These are phyloP conservation scores for Picea mariana DNA, from an alignment of 83 land plant genomes.

Conservation along the genomic window DNA sequence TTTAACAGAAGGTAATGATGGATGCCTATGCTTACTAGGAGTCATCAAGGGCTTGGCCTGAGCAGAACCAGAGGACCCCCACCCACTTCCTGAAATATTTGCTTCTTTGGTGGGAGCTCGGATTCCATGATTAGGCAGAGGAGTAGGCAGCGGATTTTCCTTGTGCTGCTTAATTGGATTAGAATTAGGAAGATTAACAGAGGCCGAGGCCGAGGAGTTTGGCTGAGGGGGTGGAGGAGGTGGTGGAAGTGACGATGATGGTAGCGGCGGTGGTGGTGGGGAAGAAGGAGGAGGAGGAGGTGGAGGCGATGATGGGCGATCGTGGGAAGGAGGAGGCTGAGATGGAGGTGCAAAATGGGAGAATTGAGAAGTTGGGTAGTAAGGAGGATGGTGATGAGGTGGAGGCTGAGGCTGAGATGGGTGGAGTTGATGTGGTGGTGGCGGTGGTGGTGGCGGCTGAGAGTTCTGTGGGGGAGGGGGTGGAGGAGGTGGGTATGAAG, in stretches of 20 bases:
- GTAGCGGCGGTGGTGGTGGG: slow-evolving; percentile 30
- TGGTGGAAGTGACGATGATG: slow-evolving; percentile 13
- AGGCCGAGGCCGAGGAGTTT: not conserved
- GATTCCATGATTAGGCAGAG: not conserved
- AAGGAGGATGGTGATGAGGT: slow-evolving; percentile 38
- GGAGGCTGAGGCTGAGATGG: slow-evolving; percentile 13
- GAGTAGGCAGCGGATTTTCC: not conserved
- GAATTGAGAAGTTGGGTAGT: slow-evolving; percentile 40
- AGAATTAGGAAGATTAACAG: slow-evolving; percentile 10
- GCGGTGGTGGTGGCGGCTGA: slow-evolving; percentile 39
- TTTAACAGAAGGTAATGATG: slow-evolving; percentile 12
- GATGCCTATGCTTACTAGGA: slow-evolving; percentile 20
- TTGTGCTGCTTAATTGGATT: slow-evolving; percentile 9
- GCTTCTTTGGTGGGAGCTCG: slow-evolving; percentile 11
- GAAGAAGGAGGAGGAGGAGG: slow-evolving; percentile 25
- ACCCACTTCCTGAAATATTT: not conserved
- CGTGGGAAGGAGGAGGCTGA: slow-evolving; percentile 18
- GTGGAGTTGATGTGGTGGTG: slow-evolving; percentile 23
- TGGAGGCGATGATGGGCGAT: slow-evolving; percentile 1
- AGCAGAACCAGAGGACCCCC: not conserved
- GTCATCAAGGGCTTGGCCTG: slow-evolving; percentile 9
- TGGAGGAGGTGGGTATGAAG: not conserved
- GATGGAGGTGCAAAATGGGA: slow-evolving; percentile 29
- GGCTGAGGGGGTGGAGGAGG: not conserved
- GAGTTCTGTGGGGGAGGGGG: slow-evolving; percentile 23